Evolutionary conservation across 768 basidiomycete species (phyloP), one percentile per base, ranked within the genome.

Genomic region (Clavaria fumosa): DNA sequence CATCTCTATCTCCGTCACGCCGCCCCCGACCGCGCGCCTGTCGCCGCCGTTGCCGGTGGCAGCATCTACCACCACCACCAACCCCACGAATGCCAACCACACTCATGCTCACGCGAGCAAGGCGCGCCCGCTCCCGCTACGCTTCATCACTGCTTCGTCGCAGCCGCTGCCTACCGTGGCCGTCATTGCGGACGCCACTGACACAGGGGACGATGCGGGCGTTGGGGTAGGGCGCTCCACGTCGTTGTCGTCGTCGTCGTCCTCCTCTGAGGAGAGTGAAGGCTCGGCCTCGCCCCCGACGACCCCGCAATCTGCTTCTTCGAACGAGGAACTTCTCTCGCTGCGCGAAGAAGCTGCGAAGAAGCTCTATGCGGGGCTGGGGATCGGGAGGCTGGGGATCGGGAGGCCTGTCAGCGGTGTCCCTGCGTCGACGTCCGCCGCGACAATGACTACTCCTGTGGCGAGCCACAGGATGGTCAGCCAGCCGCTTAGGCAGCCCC

Each of bases 291-390:
- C 76, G n/a, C 77, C 82, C 40, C 83, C 84, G 3, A 72, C 75
- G 30, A 84, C 82, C 1, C 80, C 84, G 7, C 71, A 70, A 45
- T 78, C 80, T 12, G 67, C 75, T 30, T 69, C 75, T 32, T 80
- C 78, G 24, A 64, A 63, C 44, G 68, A 58, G 57, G 15, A 57
- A 44, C 70, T 76, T 39, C 72, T 86, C 48, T 83, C 81, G 59
- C 78, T 79, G 53, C 78, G 84, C 61, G 84, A 88, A 59, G 83
- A 85, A 60, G 84, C 75, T 7, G 56, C 77, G 27, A 88, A 84
- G 72, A 84, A 81, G 60, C 58, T 85, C 42, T 88, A 84, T 53
- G 85, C 88, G 59, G 85, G 85, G 26, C 69, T 90, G 27, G 81
- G 85, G n/a, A 72, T 88, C 39, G 81, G 83, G 26, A 70, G 83